Conservation (phyloP, 192 early-diverging fungal genomes). For the Coemansia sp. region DNA sequence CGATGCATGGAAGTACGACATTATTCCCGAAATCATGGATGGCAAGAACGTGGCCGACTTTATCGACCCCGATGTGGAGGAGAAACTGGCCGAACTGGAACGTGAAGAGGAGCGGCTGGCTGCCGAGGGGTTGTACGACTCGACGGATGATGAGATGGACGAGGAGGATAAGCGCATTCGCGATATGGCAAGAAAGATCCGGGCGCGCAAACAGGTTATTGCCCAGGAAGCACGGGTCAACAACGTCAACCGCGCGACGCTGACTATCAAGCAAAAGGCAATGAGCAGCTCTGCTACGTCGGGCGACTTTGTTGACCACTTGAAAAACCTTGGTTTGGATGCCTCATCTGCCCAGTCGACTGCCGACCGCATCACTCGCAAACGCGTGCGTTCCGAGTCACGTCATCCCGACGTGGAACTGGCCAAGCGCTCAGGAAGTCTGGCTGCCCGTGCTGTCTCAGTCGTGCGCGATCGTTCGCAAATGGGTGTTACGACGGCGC, state of each 20-base stretch:
- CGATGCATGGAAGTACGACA: slow-evolving; percentile 95
- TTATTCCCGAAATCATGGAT: slow-evolving; percentile 97
- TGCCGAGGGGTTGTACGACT: slow-evolving; percentile 93
- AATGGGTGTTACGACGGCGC: slow-evolving; percentile 70
- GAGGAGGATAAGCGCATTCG: slow-evolving; percentile 83
- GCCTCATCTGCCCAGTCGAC: slow-evolving; percentile 53
- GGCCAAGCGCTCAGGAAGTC: slow-evolving; percentile 59
- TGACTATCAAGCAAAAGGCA: slow-evolving; percentile 48
- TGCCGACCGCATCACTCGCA: slow-evolving; percentile 68
- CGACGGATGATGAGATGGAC: slow-evolving; percentile 64
- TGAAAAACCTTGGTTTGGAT: slow-evolving; percentile 74
- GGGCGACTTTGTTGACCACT: slow-evolving; percentile 70
- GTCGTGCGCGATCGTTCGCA: slow-evolving; percentile 65
- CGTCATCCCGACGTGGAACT: slow-evolving; percentile 61
- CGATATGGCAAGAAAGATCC: slow-evolving; percentile 75
- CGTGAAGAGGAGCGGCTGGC: slow-evolving; percentile 93
- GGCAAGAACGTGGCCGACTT: slow-evolving; percentile 99
- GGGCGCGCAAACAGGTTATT: slow-evolving; percentile 83
- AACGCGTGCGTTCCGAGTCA: slow-evolving; percentile 75
- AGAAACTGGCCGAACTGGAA: slow-evolving; percentile 91
- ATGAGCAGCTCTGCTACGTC: slow-evolving; percentile 12
- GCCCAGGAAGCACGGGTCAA: slow-evolving; percentile 74
- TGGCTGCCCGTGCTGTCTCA: slow-evolving; percentile 60
- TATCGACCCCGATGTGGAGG: slow-evolving; percentile 96
- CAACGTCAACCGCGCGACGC: slow-evolving; percentile 79